phyloP scores from a whole-genome alignment of 352 stramenopile species.

The Pythium dissimile region DNA sequence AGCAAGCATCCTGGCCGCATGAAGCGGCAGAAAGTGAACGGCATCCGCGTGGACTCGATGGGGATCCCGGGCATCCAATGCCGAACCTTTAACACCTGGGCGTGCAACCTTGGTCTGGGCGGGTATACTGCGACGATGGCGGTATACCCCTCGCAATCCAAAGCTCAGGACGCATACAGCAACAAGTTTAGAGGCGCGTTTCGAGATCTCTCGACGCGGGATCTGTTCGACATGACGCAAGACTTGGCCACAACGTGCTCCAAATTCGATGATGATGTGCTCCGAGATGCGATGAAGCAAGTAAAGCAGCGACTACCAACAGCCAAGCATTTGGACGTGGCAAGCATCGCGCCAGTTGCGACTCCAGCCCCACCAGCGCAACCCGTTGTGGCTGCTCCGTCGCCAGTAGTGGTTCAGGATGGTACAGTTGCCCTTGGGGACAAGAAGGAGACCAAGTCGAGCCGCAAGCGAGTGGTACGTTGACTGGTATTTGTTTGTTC shows the following conservation, averaged over 20 bases:
- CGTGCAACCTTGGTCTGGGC: conserved; percentile 47
- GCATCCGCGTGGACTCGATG: conserved; percentile 29
- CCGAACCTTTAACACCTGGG: conserved; percentile 29
- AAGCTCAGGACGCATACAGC: conserved; percentile 45
- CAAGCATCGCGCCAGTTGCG: conserved; percentile 1
- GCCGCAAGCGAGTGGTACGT: conserved; percentile 18
- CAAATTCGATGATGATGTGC: conserved; percentile 21
- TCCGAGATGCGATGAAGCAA: conserved; percentile 37
- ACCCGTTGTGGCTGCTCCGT: not conserved
- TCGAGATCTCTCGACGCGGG: conserved; percentile 19
- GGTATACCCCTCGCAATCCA: conserved; percentile 28
- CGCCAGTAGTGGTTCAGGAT: not conserved
- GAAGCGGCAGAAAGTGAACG: conserved; percentile 16
- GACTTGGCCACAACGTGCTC: conserved; percentile 3
- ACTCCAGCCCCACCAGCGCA: not conserved
- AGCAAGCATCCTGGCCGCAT: not conserved
- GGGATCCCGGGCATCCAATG: conserved; percentile 46
- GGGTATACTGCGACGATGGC: conserved; percentile 41
- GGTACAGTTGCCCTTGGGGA: not conserved
- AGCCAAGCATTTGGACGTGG: conserved; percentile 30
- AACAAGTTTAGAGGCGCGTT: conserved; percentile 28
- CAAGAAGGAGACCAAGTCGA: conserved; percentile 16
- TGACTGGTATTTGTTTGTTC: not conserved
- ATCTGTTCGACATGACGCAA: conserved; percentile 19
- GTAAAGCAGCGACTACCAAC: conserved; percentile 40